These are phyloP conservation scores for Bipolaris bicolor DNA, from an alignment of 2,329 filamentous ascomycete species.

Conservation along the genomic window DNA sequence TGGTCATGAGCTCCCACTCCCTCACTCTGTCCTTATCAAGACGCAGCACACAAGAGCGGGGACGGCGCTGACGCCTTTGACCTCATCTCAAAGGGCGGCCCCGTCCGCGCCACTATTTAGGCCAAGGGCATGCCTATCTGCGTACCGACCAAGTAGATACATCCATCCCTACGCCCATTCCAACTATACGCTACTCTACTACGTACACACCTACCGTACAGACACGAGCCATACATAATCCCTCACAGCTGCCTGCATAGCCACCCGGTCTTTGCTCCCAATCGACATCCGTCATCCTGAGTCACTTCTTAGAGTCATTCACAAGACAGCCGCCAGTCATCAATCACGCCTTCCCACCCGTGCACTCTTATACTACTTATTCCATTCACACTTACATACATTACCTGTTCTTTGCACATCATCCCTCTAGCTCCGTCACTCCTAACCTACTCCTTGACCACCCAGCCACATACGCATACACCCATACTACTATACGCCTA, in stretches of 20 bases:
- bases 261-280: conserved; percentile 31
- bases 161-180: not conserved
- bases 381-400: conserved; percentile 12
- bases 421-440: conserved; percentile 13
- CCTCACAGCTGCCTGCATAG: conserved; percentile 34
- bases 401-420: conserved; percentile 25
- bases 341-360: conserved; percentile 37
- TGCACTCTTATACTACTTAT: conserved; percentile 23
- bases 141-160: too few relatives aligned
- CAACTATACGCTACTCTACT: too few relatives aligned
- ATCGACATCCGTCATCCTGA: conserved; percentile 34
- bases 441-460: conserved; percentile 17
- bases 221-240: conserved; percentile 21
- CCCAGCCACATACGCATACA: conserved; percentile 24
- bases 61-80: conserved; percentile 36
- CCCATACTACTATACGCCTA: conserved; percentile 4
- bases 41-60: conserved; percentile 30
- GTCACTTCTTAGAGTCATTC: conserved; percentile 45
- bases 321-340: conserved; percentile 40
- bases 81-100: conserved; percentile 32
- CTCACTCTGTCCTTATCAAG: conserved; percentile 37
- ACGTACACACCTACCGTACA: conserved; percentile 13
- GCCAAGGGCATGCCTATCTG: too few relatives aligned
- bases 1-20: conserved; percentile 33
- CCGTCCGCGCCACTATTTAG: conserved; percentile 9